phyloP scores from a whole-genome alignment of 2,329 filamentous ascomycete genomes.

The Apiospora aurea region DNA sequence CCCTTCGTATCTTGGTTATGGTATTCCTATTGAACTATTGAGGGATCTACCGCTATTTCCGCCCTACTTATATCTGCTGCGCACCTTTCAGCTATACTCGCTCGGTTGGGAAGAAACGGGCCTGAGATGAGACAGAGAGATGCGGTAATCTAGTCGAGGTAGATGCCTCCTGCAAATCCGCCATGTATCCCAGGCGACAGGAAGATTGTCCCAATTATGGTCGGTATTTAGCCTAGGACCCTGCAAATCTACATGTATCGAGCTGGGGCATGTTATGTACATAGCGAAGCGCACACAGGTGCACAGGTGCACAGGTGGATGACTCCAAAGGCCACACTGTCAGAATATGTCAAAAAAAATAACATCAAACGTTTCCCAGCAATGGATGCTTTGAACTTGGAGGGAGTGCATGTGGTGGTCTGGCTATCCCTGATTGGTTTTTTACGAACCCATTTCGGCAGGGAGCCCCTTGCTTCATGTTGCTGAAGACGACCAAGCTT shows the following conservation, averaged over 20 bases:
- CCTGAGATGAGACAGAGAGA: conserved; percentile 13
- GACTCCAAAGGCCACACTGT: neutral
- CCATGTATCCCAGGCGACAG: conserved; percentile 8
- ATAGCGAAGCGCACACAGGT: neutral
- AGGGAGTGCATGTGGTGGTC: neutral
- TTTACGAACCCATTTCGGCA: neutral
- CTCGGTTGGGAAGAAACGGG: neutral
- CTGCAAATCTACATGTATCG: neutral
- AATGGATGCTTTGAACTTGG: neutral
- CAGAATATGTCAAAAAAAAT: neutral
- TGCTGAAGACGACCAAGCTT: neutral
- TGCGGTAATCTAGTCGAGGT: conserved; percentile 2
- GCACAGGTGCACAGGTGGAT: neutral
- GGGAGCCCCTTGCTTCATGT: neutral
- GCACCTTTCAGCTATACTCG: neutral
- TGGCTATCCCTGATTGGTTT: neutral
- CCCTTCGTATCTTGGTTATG: neutral
- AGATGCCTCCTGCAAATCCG: neutral
- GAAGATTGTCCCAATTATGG: conserved; percentile 9
- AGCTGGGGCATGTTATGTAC: neutral
- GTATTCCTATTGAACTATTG: neutral
- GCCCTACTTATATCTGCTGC: conserved; percentile 7
- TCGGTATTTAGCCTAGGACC: conserved; percentile 12
- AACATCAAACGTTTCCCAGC: neutral
- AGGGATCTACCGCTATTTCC: neutral